Evolutionary conservation across 441 rosid genomes (phyloP), one percentile per base, ranked within the genome.

Genomic region (Capsella rubella): DNA sequence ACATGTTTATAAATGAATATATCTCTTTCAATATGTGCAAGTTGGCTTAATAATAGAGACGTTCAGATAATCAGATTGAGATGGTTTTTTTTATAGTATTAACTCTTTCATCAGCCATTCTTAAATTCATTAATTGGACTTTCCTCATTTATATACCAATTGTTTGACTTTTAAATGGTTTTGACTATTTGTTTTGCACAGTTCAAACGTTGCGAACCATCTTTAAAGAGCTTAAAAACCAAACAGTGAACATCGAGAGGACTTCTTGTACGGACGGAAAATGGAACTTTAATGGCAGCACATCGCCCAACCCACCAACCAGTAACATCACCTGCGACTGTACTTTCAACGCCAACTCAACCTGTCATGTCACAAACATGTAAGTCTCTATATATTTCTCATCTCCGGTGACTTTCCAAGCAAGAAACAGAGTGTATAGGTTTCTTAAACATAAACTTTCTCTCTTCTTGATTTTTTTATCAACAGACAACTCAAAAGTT

Each of bases 351-450:
- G 43, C 27, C 31, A 37, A 43, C 76, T 67, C 74, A 6, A 47
- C 77, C 64, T 90, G 93, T 69, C 98, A 79, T 67, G 92, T 92
- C 72, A 90, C 86, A 4, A 59, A 2, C 51, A 81, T 93, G 98
- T 87, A 84, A 70, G 67, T n/a, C 3, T 10, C 3, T 50, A 4
- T 50, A 21, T 18, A 4, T 11, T 25, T 67, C 14, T 50, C 39
- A 21, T 35, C n/a, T 35, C n/a, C n/a, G 9, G n/a, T 58, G 16
- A 58, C 46, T 58, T 58, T 18, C n/a, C 3, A 10, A 31, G 45
- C 25, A 57, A 57, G 50, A 14, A 51, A 64, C 27, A 10, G 1
- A 51, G 35, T 69, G 35, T 69, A 1, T 69, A 71, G 29, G 58
- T 16, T 3, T 71, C 28, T 56, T 4, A 51, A 8, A 8, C 45